A percentile compares a stretch with the other conserved stretches of the same genome.
These are phyloP conservation scores for Puccinia polysora DNA, from an alignment of 1,284 basidiomycete genomes.

Conservation along the genomic window DNA sequence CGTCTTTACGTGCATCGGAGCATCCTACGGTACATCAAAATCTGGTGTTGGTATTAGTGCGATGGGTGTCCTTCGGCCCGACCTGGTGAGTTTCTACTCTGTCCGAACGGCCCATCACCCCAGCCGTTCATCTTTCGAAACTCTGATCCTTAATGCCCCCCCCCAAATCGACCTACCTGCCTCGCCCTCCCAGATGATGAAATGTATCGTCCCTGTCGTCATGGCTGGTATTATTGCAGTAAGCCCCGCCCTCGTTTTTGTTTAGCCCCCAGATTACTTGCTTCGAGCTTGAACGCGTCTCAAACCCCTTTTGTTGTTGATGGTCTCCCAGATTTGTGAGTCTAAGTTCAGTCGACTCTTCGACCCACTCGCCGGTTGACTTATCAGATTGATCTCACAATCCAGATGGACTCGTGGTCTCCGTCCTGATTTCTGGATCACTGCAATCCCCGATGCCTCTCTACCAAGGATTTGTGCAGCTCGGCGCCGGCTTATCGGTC, in stretches of 20 bases:
- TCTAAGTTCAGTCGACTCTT: too few species aligned
- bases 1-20: constrained; percentile 40
- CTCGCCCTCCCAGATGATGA: constrained; percentile 24
- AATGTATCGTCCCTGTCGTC: constrained; percentile 51
- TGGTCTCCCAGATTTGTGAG: constrained; percentile 47
- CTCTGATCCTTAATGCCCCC: not conserved
- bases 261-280: too few species aligned
- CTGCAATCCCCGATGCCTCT: constrained; percentile 56
- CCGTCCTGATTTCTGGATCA: constrained; percentile 55
- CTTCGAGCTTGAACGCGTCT: too few species aligned
- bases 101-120: not conserved
- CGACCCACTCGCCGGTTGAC: constrained; percentile 18
- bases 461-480: constrained; percentile 56
- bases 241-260: too few species aligned
- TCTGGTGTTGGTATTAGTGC: constrained; percentile 57
- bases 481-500: constrained; percentile 56
- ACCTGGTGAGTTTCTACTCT: constrained; percentile 51
- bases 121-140: not conserved
- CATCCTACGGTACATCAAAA: constrained; percentile 56
- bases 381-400: constrained; percentile 46
- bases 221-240: constrained; percentile 54
- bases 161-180: not conserved
- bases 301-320: too few species aligned
- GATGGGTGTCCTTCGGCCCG: constrained; percentile 57
- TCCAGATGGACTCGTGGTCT: constrained; percentile 56